Base-by-base conservation (phyloP, 2,329 filamentous ascomycete species). In the Nemania sp. region DNA sequence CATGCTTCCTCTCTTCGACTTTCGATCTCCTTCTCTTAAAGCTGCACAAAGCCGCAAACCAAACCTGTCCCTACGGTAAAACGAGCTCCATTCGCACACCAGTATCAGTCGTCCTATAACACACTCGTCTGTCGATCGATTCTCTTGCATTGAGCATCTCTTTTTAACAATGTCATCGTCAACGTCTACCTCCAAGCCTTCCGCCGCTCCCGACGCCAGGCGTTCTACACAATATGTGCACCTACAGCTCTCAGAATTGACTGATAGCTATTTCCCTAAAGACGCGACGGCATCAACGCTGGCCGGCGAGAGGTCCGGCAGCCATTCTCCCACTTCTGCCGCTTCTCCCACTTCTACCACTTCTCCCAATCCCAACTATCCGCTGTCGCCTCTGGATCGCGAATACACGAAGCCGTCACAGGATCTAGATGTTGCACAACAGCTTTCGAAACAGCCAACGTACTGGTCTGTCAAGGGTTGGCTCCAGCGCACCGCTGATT, bases 361-460 rank as follows among this genome's bases (percentile, higher is more conserved):
- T n/a, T n/a, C n/a, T n/a, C n/a, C n/a, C n/a, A n/a, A n/a, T 52
- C 55, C 60, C 34, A 39, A n/a, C 11, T 65, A 74, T 60, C 69
- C 72, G 7, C 64, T 73, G 6, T 66, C 71, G 4, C 66, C 72
- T 5, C 54, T 73, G 29, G 69, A 70, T 40, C 66, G 71, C 18
- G 43, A 67, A 11, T 73, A 67, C 59, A 52, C 60, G 10, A 54
- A 63, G 43, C 71, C 72, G 0, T 49, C 59, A 17, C 63, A 62
- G 20, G 69, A 74, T 20, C 60, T 74, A 32, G 68, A 74, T 65
- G 66, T 74, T 50, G 70, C 68, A 7, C 54, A 57, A 32, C 72
- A 73, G 56, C 68, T 74, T n/a, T 67, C 67, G 35, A 69, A 65
- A 65, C 62, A 68, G 57, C 71, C 72, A 2, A 61, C 65, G 18